Conservation (phyloP, 331 rosid genomes). For the Acacia concinna region DNA sequence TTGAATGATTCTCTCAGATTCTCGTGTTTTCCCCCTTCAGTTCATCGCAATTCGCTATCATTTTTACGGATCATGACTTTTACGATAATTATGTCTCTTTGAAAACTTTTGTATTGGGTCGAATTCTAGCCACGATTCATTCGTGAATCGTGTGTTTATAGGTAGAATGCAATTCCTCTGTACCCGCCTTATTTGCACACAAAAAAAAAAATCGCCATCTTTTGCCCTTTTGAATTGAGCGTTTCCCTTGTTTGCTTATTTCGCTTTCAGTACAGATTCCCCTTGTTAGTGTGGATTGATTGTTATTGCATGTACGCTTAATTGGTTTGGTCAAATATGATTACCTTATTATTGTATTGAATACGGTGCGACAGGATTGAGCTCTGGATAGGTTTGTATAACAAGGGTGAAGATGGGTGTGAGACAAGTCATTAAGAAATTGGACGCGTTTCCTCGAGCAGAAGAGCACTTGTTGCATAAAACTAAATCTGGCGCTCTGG, state of each 20-base stretch:
- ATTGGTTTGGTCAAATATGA: neutral
- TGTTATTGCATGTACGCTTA: neutral
- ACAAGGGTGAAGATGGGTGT: conserved; percentile 58
- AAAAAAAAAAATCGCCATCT: neutral
- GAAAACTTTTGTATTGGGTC: neutral
- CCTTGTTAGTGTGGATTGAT: neutral
- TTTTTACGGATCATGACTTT: neutral
- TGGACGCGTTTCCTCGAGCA: conserved; percentile 98
- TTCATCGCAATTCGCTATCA: neutral
- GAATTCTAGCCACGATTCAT: conserved; percentile 1
- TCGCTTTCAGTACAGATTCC: neutral
- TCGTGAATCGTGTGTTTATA: neutral
- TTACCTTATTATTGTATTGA: neutral
- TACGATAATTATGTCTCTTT: neutral
- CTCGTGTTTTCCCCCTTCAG: neutral
- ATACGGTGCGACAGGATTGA: neutral
- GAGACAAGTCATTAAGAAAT: conserved; percentile 68
- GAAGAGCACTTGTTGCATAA: conserved; percentile 92
- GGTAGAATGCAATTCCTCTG: neutral
- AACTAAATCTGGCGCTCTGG: conserved; percentile 96
- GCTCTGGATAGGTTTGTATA: neutral
- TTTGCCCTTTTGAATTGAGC: neutral
- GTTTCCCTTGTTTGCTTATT: neutral
- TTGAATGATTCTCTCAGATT: neutral
- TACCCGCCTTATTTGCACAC: neutral